Conservation (phyloP, 2,329 filamentous ascomycete genomes). For the Rachicladosporium sp. region DNA sequence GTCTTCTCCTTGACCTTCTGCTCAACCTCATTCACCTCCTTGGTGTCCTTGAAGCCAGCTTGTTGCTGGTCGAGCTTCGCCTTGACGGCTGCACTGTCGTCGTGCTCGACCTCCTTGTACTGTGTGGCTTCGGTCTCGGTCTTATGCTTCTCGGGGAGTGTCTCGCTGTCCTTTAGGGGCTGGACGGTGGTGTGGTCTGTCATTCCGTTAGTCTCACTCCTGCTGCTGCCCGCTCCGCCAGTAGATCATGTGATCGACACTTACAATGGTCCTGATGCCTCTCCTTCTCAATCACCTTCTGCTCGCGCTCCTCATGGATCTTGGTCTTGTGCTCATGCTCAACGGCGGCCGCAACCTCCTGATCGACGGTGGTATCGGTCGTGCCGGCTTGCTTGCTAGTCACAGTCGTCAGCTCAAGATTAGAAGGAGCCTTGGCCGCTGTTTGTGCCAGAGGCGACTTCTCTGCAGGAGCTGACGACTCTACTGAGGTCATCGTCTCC, state of each 20-base stretch:
- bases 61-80: constrained; percentile 12
- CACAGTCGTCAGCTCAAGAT: too few species aligned
- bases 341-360: constrained; percentile 12
- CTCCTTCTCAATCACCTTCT: constrained; percentile 8
- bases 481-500: too few species aligned
- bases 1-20: constrained; percentile 8
- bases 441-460: too few species aligned
- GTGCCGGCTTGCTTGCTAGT: too few species aligned
- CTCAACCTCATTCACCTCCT: constrained; percentile 8
- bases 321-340: constrained; percentile 11
- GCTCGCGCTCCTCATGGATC: constrained; percentile 8
- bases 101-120: constrained; percentile 11
- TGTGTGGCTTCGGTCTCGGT: constrained; percentile 4
- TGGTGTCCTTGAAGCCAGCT: constrained; percentile 8
- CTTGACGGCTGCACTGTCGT: constrained; percentile 11
- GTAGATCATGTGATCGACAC: too few species aligned
- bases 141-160: constrained; percentile 9
- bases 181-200: constrained; percentile 18
- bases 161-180: constrained; percentile 13
- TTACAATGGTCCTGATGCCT: constrained; percentile 14
- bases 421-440: too few species aligned
- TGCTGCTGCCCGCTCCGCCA: too few species aligned
- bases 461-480: too few species aligned
- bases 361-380: constrained; percentile 10
- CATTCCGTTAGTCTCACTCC: too few species aligned